phyloP scores from a whole-genome alignment of 495 filamentous ascomycete species.

The Neurospora sp. region DNA sequence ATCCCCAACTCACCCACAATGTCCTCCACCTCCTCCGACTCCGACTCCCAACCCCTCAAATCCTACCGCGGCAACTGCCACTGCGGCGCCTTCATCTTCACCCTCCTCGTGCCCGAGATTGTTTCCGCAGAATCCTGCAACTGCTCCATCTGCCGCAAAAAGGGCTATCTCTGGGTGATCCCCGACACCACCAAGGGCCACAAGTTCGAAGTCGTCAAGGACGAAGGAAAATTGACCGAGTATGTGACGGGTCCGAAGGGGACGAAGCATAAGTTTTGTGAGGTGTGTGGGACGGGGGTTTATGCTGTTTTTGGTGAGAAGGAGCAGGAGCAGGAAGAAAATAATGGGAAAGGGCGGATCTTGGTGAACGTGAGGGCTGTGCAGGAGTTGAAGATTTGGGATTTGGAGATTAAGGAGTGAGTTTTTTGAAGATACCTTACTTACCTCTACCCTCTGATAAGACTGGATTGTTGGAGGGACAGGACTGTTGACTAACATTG shows the following conservation, averaged over 20 bases:
- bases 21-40: neutral
- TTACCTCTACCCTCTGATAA: neutral
- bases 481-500: neutral
- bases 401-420: conserved; percentile 20
- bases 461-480: no score
- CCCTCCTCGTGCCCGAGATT: conserved; percentile 33
- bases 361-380: conserved; percentile 18
- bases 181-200: conserved; percentile 25
- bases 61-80: conserved; percentile 50
- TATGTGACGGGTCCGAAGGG: conserved; percentile 26
- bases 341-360: neutral
- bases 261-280: conserved; percentile 34
- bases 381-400: conserved; percentile 30
- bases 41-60: conserved; percentile 19
- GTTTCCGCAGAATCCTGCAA: conserved; percentile 32
- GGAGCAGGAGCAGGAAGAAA: neutral
- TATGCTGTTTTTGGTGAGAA: conserved; percentile 1
- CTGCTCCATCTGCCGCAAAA: conserved; percentile 43
- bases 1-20: neutral
- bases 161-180: conserved; percentile 31
- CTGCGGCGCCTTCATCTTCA: conserved; percentile 41
- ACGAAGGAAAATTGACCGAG: conserved; percentile 19
- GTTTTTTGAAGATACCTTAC: neutral
- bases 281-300: conserved; percentile 29
- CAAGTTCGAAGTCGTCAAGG: conserved; percentile 35